Evolutionary conservation across 495 filamentous ascomycete genomes (phyloP).

Genomic region (Viridothelium virens): DNA sequence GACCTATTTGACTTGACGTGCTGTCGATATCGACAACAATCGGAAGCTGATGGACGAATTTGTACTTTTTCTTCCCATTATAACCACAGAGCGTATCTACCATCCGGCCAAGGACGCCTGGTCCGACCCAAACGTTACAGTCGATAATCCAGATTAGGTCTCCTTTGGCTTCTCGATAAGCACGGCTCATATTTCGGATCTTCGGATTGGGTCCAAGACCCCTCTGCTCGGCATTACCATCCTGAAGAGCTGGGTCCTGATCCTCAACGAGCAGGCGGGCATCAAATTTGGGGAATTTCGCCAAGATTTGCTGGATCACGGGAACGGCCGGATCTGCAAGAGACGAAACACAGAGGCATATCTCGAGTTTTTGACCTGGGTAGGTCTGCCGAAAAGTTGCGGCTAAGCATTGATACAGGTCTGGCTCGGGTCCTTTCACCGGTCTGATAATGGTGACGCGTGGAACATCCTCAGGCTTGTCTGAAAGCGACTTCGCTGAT

Average conservation of each 20-base stretch:
- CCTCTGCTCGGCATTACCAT: constrained; percentile 20
- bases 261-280: constrained; percentile 73
- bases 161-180: constrained; percentile 85
- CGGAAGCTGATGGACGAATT: constrained; percentile 93
- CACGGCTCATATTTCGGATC: constrained; percentile 92
- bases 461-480: constrained; percentile 43
- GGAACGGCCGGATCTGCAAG: constrained; percentile 72
- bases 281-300: constrained; percentile 66
- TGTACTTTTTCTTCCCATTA: constrained; percentile 54
- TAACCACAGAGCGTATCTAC: constrained; percentile 76
- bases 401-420: constrained; percentile 88
- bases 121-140: constrained; percentile 90
- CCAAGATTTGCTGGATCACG: constrained; percentile 59
- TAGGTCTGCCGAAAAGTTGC: constrained; percentile 82
- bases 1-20: not conserved
- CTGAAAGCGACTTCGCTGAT: constrained; percentile 28
- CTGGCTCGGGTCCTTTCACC: constrained; percentile 83
- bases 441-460: constrained; percentile 90
- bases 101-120: constrained; percentile 72
- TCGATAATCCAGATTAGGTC: constrained; percentile 94
- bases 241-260: constrained; percentile 67
- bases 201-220: constrained; percentile 89
- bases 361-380: constrained; percentile 64
- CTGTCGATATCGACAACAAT: constrained; percentile 62
- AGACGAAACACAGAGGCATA: constrained; percentile 74